Conservation (phyloP, 2,329 filamentous ascomycete species). For the Albifimbria verrucaria region DNA sequence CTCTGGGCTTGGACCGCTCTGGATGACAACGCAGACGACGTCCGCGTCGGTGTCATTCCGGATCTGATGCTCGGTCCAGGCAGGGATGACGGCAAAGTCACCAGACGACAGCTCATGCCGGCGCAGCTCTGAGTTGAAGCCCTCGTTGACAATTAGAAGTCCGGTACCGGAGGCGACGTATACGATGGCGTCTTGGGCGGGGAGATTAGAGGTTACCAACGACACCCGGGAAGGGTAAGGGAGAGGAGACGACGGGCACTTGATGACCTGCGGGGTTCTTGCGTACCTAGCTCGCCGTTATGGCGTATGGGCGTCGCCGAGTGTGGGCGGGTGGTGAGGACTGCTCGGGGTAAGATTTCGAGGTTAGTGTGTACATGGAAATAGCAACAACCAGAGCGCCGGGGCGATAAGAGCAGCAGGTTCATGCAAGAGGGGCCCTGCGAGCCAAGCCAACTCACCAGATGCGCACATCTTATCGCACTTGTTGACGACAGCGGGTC, state of each 20-base stretch:
- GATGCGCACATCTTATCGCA: conserved; percentile 66
- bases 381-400: conserved; percentile 4
- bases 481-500: conserved; percentile 59
- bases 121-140: conserved; percentile 47
- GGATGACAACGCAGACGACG: conserved; percentile 63
- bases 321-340: conserved; percentile 61
- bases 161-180: conserved; percentile 62
- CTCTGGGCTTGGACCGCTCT: conserved; percentile 57
- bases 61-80: conserved; percentile 68
- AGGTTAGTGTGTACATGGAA: conserved; percentile 3
- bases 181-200: conserved; percentile 59
- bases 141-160: conserved; percentile 55
- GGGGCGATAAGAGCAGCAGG: conserved; percentile 3
- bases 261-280: background rate
- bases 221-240: background rate
- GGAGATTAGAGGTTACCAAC: conserved; percentile 5
- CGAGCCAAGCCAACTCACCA: conserved; percentile 38
- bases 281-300: conserved; percentile 63
- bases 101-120: conserved; percentile 57
- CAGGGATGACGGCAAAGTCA: conserved; percentile 68
- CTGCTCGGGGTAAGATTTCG: conserved; percentile 24
- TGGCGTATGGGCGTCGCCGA: conserved; percentile 63
- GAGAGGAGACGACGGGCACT: background rate
- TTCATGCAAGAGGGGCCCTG: background rate
- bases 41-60: conserved; percentile 61